Percentiles rank a stretch among this genome's conserved stretches.
Evolutionary conservation across 192 early-diverging fungal species (phyloP).

Genomic region (Entophlyctis helioformis): DNA sequence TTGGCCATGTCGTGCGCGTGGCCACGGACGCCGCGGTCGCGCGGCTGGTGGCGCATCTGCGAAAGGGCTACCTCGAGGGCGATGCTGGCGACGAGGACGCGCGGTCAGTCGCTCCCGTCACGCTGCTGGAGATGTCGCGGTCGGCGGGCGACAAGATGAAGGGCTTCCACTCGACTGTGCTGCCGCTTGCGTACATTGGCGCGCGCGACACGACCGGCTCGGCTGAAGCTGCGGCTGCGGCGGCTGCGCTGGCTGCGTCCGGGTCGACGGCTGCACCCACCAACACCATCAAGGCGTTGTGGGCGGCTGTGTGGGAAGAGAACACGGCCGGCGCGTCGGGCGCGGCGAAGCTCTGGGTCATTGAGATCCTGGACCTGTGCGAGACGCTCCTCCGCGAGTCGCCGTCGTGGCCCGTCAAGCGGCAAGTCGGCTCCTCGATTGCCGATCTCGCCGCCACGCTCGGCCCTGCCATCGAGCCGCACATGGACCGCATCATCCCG

Average conservation of each 20-base stretch:
- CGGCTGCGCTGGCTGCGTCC: no score
- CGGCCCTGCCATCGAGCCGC: constrained; percentile 25
- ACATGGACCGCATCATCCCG: constrained; percentile 39
- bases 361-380: constrained; percentile 48
- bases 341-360: constrained; percentile 48
- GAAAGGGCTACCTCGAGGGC: constrained; percentile 62
- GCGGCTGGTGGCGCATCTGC: constrained; percentile 59
- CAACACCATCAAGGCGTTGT: constrained; percentile 47
- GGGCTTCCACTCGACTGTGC: constrained; percentile 35
- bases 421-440: constrained; percentile 55
- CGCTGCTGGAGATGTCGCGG: constrained; percentile 51
- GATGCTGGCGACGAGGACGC: constrained; percentile 59
- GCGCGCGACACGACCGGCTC: constrained; percentile 43
- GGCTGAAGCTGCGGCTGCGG: no score
- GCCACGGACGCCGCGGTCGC: constrained; percentile 40
- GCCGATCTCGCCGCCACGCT: constrained; percentile 45
- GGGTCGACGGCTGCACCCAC: no score
- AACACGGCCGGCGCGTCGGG: constrained; percentile 49
- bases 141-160: constrained; percentile 50
- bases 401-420: constrained; percentile 67
- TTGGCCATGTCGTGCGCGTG: constrained; percentile 61
- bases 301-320: constrained; percentile 70
- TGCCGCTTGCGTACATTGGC: constrained; percentile 64
- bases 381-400: constrained; percentile 36
- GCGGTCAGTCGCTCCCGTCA: constrained; percentile 55